phyloP scores from a whole-genome alignment of 2,329 filamentous ascomycete species.

The Davidsoniella eucalypti region DNA sequence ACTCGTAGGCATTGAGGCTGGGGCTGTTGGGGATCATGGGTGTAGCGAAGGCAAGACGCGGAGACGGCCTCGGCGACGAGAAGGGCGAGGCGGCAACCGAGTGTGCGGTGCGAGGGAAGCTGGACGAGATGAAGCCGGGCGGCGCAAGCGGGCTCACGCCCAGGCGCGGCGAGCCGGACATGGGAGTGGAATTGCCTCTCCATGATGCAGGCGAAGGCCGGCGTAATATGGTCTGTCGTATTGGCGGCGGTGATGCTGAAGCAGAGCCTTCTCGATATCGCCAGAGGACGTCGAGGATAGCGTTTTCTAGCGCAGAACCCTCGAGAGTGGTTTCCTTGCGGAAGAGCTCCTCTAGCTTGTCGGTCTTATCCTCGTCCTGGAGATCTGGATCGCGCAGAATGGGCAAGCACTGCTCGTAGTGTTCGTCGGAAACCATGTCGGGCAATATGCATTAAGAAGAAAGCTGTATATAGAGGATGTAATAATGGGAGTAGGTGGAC shows the following conservation, averaged over 20 bases:
- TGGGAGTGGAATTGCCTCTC: conserved; percentile 67
- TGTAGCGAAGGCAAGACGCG: conserved; percentile 74
- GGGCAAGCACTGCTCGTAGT: conserved; percentile 81
- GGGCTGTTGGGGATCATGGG: conserved; percentile 88
- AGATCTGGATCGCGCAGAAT: conserved; percentile 67
- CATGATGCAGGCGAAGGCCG: conserved; percentile 85
- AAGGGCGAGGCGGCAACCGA: conserved; percentile 74
- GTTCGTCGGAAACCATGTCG: conserved; percentile 78
- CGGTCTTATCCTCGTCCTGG: conserved; percentile 90
- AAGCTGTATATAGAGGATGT: background rate
- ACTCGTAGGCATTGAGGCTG: conserved; percentile 87
- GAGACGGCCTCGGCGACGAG: conserved; percentile 82
- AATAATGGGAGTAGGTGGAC: background rate
- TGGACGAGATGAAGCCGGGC: conserved; percentile 65
- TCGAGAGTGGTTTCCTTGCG: conserved; percentile 60
- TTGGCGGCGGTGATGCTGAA: conserved; percentile 61
- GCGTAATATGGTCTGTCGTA: conserved; percentile 78
- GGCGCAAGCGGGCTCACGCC: conserved; percentile 71
- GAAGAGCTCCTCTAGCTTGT: conserved; percentile 74
- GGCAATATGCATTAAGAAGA: conserved; percentile 5
- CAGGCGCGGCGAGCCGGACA: conserved; percentile 67
- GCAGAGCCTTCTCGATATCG: conserved; percentile 55
- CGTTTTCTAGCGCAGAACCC: conserved; percentile 70
- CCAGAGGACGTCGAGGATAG: conserved; percentile 82
- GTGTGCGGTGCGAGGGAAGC: conserved; percentile 61